These are phyloP conservation scores for Cymbopogon flexuosus DNA, from an alignment of 202 grass and related monocot genomes.

Conservation along the genomic window DNA sequence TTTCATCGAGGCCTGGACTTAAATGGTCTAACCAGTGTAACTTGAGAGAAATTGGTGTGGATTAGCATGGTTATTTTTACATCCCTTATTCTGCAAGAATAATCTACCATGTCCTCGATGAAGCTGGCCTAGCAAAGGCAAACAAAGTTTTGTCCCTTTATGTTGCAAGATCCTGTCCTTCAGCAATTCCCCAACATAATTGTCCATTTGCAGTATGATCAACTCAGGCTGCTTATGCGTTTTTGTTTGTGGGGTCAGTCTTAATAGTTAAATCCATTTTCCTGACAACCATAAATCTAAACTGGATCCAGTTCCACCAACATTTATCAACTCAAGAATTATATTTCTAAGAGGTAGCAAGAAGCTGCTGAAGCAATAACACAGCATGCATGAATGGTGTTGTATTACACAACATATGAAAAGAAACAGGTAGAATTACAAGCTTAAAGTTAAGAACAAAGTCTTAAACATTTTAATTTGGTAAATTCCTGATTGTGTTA, in stretches of 20 bases:
- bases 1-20: not conserved
- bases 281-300: not conserved
- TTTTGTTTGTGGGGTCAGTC: not conserved
- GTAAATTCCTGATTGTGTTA: not conserved
- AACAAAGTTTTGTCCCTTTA: not conserved
- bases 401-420: not conserved
- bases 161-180: not conserved
- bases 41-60: not conserved
- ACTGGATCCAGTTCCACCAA: not conserved
- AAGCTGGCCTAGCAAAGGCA: slow-evolving; percentile 6
- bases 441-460: not conserved
- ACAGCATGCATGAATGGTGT: not conserved
- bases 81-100: not conserved
- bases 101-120: not conserved
- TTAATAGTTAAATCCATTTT: not conserved
- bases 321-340: not conserved
- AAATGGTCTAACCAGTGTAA: not conserved
- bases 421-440: not conserved
- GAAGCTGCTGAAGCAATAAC: not conserved
- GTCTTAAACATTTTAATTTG: not conserved
- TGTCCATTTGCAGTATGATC: not conserved
- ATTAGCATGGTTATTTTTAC: not conserved
- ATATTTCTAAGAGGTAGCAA: not conserved
- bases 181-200: not conserved
- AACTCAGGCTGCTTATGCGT: not conserved